phyloP scores from a whole-genome alignment of 176 grass and related monocot species.

The Ananas comosus region DNA sequence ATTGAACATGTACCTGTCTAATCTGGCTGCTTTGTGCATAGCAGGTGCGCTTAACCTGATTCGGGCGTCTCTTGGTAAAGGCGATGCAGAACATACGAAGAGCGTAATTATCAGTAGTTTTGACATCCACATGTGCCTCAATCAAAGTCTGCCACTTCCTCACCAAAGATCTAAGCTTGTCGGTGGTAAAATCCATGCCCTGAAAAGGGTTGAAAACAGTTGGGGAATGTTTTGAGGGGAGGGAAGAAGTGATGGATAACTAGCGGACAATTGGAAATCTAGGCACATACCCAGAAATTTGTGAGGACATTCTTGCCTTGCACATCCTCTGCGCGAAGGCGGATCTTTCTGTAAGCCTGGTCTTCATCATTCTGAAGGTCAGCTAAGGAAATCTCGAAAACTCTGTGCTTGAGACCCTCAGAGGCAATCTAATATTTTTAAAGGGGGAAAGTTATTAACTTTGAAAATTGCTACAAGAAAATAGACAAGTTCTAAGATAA shows the following conservation, averaged over 20 bases:
- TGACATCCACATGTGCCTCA: slow-evolving; percentile 85
- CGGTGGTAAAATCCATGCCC: slow-evolving; percentile 75
- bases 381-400: slow-evolving; percentile 76
- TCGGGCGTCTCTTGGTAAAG: slow-evolving; percentile 73
- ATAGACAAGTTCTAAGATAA: not conserved
- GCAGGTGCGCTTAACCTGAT: slow-evolving; percentile 93
- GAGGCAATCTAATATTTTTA: slow-evolving; percentile 65
- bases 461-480: not conserved
- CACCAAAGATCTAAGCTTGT: slow-evolving; percentile 72
- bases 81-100: slow-evolving; percentile 76
- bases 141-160: slow-evolving; percentile 91
- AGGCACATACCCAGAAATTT: slow-evolving; percentile 64
- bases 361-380: slow-evolving; percentile 82
- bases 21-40: slow-evolving; percentile 87
- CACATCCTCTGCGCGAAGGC: slow-evolving; percentile 67
- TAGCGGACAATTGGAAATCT: not conserved
- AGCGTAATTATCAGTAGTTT: slow-evolving; percentile 83
- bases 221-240: not conserved
- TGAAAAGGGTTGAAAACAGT: slow-evolving; percentile 12
- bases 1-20: slow-evolving; percentile 44
- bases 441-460: not conserved
- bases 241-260: not conserved
- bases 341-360: slow-evolving; percentile 83
- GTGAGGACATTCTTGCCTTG: slow-evolving; percentile 80
- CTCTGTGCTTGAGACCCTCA: slow-evolving; percentile 76